Evolutionary conservation across 2,329 filamentous ascomycete species (phyloP).

Genomic region (Fonsecaea pedrosoi): DNA sequence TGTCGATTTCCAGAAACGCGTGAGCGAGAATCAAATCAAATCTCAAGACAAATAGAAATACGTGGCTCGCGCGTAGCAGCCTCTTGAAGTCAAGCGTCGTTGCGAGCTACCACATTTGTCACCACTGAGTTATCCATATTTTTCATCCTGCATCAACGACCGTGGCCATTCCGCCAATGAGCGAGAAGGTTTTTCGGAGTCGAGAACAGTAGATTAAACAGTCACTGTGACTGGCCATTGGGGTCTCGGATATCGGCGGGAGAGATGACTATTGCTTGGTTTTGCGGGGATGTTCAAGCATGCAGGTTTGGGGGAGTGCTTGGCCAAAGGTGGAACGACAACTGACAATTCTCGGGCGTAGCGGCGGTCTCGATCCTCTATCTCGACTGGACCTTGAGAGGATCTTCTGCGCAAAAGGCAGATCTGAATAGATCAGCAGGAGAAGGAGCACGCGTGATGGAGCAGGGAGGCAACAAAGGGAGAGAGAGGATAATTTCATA

Average conservation of each 20-base stretch:
- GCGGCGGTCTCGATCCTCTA: neutral
- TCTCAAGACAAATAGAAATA: neutral
- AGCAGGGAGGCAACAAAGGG: neutral
- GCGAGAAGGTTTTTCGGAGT: conserved; percentile 2
- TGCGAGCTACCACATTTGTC: neutral
- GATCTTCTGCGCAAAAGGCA: neutral
- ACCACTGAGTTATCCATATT: neutral
- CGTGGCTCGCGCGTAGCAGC: neutral
- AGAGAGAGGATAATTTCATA: neutral
- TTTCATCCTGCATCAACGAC: neutral
- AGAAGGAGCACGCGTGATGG: neutral
- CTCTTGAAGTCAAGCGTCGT: neutral
- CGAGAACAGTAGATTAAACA: neutral
- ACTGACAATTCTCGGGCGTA: neutral
- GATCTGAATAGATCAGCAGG: neutral
- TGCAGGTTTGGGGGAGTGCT: neutral
- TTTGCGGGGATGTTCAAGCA: conserved; percentile 3
- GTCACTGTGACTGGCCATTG: neutral
- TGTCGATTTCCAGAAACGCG: conserved; percentile 1
- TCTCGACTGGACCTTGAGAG: neutral
- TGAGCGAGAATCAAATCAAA: neutral
- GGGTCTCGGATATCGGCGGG: neutral
- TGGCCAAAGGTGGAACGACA: neutral
- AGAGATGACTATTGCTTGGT: neutral
- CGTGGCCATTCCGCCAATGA: conserved; percentile 1